phyloP scores from a whole-genome alignment of 1,284 basidiomycete genomes.

The Cryptococcus depauperatus region DNA sequence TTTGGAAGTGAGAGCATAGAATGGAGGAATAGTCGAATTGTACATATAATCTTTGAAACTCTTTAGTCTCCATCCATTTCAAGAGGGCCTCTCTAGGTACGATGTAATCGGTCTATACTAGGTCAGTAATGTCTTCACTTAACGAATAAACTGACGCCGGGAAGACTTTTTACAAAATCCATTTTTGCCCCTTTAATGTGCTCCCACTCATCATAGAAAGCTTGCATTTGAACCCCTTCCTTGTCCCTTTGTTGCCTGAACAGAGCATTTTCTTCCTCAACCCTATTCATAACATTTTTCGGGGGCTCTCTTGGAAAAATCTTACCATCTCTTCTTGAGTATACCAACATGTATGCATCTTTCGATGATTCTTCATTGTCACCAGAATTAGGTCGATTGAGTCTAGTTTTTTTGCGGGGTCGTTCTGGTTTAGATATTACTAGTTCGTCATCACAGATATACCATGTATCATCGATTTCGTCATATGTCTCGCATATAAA shows the following conservation, averaged over 20 bases:
- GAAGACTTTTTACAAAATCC: conserved; percentile 17
- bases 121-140: conserved; percentile 8
- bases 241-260: conserved; percentile 11
- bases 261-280: conserved; percentile 52
- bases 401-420: conserved; percentile 19
- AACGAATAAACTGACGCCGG: conserved; percentile 20
- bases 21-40: conserved; percentile 18
- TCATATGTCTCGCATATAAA: conserved; percentile 85
- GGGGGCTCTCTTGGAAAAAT: conserved; percentile 48
- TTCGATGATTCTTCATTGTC: conserved; percentile 49
- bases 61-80: conserved; percentile 19
- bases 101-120: conserved; percentile 23
- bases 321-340: conserved; percentile 49
- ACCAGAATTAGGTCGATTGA: conserved; percentile 8
- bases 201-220: conserved; percentile 15
- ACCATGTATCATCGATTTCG: conserved; percentile 62
- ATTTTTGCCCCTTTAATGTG: conserved; percentile 18
- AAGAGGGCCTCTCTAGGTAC: conserved; percentile 24
- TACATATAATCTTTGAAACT: conserved; percentile 11
- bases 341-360: conserved; percentile 90
- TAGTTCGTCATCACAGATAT: conserved; percentile 75
- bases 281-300: conserved; percentile 50
- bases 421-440: conserved; percentile 17
- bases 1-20: conserved; percentile 21
- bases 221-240: conserved; percentile 7